A percentile compares a stretch with the other conserved stretches of the same genome.
Evolutionary conservation across 2,329 filamentous ascomycete species (phyloP).

Genomic region (Shiraia sp.): DNA sequence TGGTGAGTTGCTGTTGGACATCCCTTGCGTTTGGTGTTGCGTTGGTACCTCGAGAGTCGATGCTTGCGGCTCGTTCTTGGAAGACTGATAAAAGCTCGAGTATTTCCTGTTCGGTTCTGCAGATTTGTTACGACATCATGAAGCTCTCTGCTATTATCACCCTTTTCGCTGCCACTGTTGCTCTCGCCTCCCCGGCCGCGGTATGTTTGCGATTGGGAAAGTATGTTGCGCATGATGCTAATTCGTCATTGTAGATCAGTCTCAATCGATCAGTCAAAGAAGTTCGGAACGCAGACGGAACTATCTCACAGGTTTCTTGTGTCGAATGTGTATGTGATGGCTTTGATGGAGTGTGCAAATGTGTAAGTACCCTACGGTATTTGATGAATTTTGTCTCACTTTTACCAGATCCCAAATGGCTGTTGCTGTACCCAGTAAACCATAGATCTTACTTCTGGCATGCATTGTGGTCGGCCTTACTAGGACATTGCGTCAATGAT

Average conservation of each 20-base stretch:
- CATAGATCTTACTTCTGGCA: background rate
- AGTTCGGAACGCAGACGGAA: slow-evolving; percentile 15
- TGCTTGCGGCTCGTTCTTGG: background rate
- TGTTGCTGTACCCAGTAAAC: slow-evolving; percentile 34
- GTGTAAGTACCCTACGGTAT: slow-evolving; percentile 18
- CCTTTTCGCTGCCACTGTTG: slow-evolving; percentile 18
- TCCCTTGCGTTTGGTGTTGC: background rate
- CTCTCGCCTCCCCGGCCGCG: slow-evolving; percentile 28
- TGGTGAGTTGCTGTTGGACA: background rate
- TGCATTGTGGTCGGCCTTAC: background rate
- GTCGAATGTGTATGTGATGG: slow-evolving; percentile 32
- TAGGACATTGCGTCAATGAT: background rate
- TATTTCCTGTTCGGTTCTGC: background rate
- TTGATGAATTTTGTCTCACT: slow-evolving; percentile 3
- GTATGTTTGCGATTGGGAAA: slow-evolving; percentile 13
- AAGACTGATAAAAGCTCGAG: background rate
- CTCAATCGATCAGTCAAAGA: slow-evolving; percentile 24
- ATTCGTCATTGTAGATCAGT: slow-evolving; percentile 18
- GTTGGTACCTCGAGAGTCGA: background rate
- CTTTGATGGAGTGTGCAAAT: slow-evolving; percentile 24
- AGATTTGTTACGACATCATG: slow-evolving; percentile 18
- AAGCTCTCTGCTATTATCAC: slow-evolving; percentile 28
- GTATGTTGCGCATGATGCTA: background rate
- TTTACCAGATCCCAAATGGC: slow-evolving; percentile 28
- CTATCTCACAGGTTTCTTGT: slow-evolving; percentile 13